Evolutionary conservation across 768 basidiomycete genomes (phyloP).

Genomic region (Calvatia gigantea): DNA sequence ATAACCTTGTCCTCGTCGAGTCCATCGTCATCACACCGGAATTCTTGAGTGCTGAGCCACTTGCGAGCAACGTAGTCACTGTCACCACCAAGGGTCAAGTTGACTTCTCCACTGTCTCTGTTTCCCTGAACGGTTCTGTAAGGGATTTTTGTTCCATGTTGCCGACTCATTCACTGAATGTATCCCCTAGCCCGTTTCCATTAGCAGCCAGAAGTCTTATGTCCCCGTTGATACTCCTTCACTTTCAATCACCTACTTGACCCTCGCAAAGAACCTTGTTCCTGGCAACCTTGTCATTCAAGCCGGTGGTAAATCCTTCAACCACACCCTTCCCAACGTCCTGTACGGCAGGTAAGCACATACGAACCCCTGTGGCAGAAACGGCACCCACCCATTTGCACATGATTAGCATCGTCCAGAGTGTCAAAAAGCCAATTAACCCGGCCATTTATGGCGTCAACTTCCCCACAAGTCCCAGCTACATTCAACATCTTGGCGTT

Average conservation of each 20-base stretch:
- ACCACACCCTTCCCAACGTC: slow-evolving; percentile 38
- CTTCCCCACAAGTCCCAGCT: slow-evolving; percentile 44
- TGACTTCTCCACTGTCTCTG: slow-evolving; percentile 33
- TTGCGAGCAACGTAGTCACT: slow-evolving; percentile 43
- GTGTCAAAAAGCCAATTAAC: slow-evolving; percentile 36
- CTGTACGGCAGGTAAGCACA: slow-evolving; percentile 35
- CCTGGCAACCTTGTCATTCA: slow-evolving; percentile 40
- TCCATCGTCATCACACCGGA: slow-evolving; percentile 41
- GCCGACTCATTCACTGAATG: not conserved
- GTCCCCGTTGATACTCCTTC: slow-evolving; percentile 43
- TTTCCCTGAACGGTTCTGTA: slow-evolving; percentile 38
- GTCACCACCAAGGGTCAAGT: slow-evolving; percentile 47
- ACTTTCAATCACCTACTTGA: slow-evolving; percentile 47
- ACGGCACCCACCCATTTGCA: not conserved
- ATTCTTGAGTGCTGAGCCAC: slow-evolving; percentile 50
- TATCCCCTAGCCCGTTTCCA: slow-evolving; percentile 24
- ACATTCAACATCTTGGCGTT: slow-evolving; percentile 45
- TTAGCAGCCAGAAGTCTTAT: slow-evolving; percentile 35
- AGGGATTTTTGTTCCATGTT: not conserved
- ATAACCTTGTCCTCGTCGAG: slow-evolving; percentile 47
- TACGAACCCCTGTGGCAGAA: not conserved
- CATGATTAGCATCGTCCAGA: slow-evolving; percentile 31
- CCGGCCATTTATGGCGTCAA: slow-evolving; percentile 52
- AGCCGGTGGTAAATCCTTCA: slow-evolving; percentile 37
- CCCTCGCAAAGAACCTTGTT: slow-evolving; percentile 33